Base-by-base conservation (phyloP, 129 eudicot genomes). In the Flaveria bidentis region DNA sequence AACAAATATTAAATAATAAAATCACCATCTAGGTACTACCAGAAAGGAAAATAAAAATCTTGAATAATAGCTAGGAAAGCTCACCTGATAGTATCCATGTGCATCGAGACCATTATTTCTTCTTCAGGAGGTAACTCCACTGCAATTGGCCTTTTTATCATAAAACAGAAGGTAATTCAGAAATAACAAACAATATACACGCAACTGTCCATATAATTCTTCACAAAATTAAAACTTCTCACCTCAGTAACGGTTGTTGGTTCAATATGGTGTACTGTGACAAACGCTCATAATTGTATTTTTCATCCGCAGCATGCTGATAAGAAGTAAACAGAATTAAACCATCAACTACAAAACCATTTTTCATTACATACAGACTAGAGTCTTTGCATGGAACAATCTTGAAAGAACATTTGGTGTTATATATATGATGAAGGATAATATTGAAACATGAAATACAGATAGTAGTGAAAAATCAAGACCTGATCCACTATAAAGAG, bases 271-370 rank as follows among this genome's bases (percentile, higher is more conserved):
- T 93, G 69, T 82, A 82, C 82, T 81, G 87, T 60, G 97, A 90
- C 75, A 93, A 71, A 69, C 80, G 96, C 88, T 93, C 98, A 76
- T 80, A 93, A 76, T 93, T 93, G 86, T 90, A 91, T 82, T 93
- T 93, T 85, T 93, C 98, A 80, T 93, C 98, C 45, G 98, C 98
- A 87, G 98, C 98, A 93, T 93, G 98, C 98, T 93, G 90, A 69
- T 69, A 47, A 74, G 14, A 69, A 73, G 44, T 17, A 53, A 74
- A 79, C 22, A 5, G 46, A 42, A 41, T 73, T 15, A 74, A n/a
- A 75, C 17, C 20, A 57, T 60, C 70, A 82, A 26, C 73, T 71
- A 63, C 61, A 75, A 23, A 62, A 10, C 36, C 33, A 51, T 8
- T 14, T 33, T n/a, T 22, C 17, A 16, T 23, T 23, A 17, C 71